Evolutionary conservation across 192 early-diverging fungal genomes (phyloP).

Genomic region (Umbelopsis sp.): DNA sequence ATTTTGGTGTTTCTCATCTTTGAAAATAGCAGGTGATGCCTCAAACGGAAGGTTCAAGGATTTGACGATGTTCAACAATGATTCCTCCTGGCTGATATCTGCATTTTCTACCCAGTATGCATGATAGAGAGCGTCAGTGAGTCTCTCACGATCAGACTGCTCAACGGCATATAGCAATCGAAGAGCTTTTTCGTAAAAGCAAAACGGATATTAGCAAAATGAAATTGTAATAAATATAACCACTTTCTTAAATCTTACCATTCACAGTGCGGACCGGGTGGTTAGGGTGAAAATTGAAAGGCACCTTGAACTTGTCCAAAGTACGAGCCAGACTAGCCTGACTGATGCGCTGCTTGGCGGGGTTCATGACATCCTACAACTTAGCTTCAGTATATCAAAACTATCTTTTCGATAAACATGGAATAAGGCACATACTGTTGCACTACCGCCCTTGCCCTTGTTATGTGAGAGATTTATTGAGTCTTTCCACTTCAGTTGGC

Average conservation of each 20-base stretch:
- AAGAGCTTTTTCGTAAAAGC: conserved; percentile 6
- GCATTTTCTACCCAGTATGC: conserved; percentile 30
- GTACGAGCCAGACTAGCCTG: conserved; percentile 7
- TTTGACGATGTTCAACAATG: conserved; percentile 10
- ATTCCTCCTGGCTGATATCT: conserved; percentile 15
- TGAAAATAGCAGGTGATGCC: conserved; percentile 9
- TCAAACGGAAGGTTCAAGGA: conserved; percentile 23
- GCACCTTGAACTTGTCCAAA: conserved; percentile 21
- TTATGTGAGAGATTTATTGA: not conserved
- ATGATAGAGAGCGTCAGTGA: conserved; percentile 32
- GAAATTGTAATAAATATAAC: too few relatives aligned
- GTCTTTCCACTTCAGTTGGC: not conserved
- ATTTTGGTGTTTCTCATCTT: conserved; percentile 18
- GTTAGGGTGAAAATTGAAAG: conserved; percentile 27
- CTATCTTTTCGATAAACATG: not conserved
- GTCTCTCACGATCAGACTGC: conserved; percentile 19
- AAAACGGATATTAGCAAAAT: too few relatives aligned
- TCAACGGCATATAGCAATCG: conserved; percentile 24
- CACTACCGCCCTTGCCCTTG: conserved; percentile 23
- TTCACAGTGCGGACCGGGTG: conserved; percentile 29
- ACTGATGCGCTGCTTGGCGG: conserved; percentile 6
- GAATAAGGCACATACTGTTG: conserved; percentile 12
- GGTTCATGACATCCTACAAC: conserved; percentile 25
- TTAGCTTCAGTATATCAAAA: not conserved
- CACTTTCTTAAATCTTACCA: conserved; percentile 23